These are phyloP conservation scores for Podila minutissima DNA, from an alignment of 192 early-diverging fungal genomes.

Conservation along the genomic window DNA sequence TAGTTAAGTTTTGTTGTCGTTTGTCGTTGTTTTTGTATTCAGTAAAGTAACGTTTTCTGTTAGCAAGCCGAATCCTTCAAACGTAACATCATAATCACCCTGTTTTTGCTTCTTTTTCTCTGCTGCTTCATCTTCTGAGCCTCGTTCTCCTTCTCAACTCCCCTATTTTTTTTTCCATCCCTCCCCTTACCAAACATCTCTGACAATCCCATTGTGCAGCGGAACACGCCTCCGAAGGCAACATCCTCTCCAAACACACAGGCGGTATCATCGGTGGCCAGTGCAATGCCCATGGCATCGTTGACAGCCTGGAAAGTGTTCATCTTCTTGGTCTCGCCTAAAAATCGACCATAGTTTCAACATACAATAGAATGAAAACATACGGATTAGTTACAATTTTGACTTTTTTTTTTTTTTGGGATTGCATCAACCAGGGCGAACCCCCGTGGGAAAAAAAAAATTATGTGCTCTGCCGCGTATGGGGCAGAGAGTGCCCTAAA, in stretches of 20 bases:
- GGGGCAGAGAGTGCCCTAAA: not conserved
- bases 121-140: too few relatives aligned
- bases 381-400: not conserved
- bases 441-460: not conserved
- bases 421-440: too few relatives aligned
- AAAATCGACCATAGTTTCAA: not conserved
- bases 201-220: slow-evolving; percentile 90
- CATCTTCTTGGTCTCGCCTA: slow-evolving; percentile 85
- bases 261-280: slow-evolving; percentile 89
- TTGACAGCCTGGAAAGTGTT: slow-evolving; percentile 96
- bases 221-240: slow-evolving; percentile 96
- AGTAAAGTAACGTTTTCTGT: not conserved
- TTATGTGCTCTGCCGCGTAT: too few relatives aligned
- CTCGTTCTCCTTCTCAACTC: not conserved
- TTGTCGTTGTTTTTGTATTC: too few relatives aligned
- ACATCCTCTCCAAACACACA: slow-evolving; percentile 98
- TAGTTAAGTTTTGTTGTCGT: too few relatives aligned
- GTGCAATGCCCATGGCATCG: slow-evolving; percentile 89
- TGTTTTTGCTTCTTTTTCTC: too few relatives aligned
- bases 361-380: not conserved
- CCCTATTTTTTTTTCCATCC: too few relatives aligned
- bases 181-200: slow-evolving; percentile 81
- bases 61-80: not conserved
- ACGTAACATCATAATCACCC: not conserved
- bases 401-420: too few relatives aligned